These are phyloP conservation scores for Aspergillus ustus DNA, from an alignment of 2,329 filamentous ascomycete genomes.

Conservation along the genomic window DNA sequence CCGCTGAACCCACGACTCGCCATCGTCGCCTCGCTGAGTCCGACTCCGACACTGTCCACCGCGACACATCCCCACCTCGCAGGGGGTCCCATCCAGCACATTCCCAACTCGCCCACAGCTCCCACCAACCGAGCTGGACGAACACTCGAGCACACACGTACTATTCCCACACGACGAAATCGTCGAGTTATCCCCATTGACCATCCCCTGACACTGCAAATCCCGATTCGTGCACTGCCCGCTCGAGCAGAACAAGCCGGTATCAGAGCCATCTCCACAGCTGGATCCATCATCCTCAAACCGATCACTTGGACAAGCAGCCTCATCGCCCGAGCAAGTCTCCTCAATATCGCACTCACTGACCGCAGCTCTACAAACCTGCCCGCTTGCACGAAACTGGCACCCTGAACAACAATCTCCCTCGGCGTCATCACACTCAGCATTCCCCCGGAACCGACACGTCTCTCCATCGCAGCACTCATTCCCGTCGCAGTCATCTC, in stretches of 20 bases:
- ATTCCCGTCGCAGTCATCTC: constrained; percentile 47
- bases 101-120: constrained; percentile 2
- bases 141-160: constrained; percentile 16
- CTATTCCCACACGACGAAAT: constrained; percentile 13
- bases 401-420: constrained; percentile 19
- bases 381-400: constrained; percentile 11
- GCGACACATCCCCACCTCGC: constrained; percentile 6
- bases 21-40: not conserved
- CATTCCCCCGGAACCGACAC: constrained; percentile 21
- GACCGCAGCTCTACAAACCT: constrained; percentile 14
- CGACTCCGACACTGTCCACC: constrained; percentile 5
- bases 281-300: constrained; percentile 10
- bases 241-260: constrained; percentile 15
- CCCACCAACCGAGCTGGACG: not conserved
- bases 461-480: constrained; percentile 27
- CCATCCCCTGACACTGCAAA: constrained; percentile 13
- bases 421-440: constrained; percentile 19
- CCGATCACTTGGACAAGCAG: constrained; percentile 15
- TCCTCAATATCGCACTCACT: constrained; percentile 18
- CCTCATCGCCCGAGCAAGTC: constrained; percentile 12
- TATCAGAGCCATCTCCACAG: constrained; percentile 2
- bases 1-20: constrained; percentile 19
- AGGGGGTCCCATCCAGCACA: constrained; percentile 19
- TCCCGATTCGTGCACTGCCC: constrained; percentile 22
- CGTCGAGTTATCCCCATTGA: constrained; percentile 3